A percentile compares a stretch with the other conserved stretches of the same genome.
Conservation (phyloP, 1,284 basidiomycete species). For the Mycena citricolor region DNA sequence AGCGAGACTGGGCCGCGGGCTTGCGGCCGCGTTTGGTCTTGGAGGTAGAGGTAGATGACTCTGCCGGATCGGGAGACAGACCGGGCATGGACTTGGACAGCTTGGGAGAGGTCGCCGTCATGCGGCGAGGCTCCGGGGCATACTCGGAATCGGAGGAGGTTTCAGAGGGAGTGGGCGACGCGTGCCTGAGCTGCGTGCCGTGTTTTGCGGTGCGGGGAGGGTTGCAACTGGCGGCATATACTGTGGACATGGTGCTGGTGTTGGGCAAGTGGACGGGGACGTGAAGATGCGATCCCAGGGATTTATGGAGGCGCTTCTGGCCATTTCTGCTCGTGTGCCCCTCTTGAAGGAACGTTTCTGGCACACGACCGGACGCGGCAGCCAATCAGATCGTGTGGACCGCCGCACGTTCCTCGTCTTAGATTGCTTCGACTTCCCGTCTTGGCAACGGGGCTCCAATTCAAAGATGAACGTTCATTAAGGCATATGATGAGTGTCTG, state of each 20-base stretch:
- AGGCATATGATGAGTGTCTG: too few species aligned
- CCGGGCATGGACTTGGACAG: slow-evolving; percentile 25
- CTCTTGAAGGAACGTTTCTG: too few species aligned
- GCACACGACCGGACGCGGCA: too few species aligned
- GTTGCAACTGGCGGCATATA: slow-evolving; percentile 54
- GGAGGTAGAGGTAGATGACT: slow-evolving; percentile 26
- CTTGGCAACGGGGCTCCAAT: too few species aligned
- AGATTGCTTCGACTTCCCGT: too few species aligned
- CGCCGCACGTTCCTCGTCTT: too few species aligned
- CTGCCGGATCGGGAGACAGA: slow-evolving; percentile 25
- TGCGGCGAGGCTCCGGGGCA: slow-evolving; percentile 15
- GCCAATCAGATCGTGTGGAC: too few species aligned
- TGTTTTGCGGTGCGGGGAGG: slow-evolving; percentile 60
- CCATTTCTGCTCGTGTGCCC: slow-evolving; percentile 32
- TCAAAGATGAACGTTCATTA: too few species aligned
- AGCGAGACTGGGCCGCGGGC: slow-evolving; percentile 64
- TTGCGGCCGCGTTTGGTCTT: slow-evolving; percentile 64
- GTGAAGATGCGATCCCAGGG: not conserved
- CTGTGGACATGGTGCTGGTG: slow-evolving; percentile 15
- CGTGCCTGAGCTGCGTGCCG: too few species aligned
- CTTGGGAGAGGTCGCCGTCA: slow-evolving; percentile 23
- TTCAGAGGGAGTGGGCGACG: slow-evolving; percentile 26
- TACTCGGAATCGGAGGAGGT: slow-evolving; percentile 22
- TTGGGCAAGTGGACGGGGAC: slow-evolving; percentile 23
- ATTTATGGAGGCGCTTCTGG: slow-evolving; percentile 2